Conservation (phyloP, 768 basidiomycete genomes). For the Suillus decipiens region DNA sequence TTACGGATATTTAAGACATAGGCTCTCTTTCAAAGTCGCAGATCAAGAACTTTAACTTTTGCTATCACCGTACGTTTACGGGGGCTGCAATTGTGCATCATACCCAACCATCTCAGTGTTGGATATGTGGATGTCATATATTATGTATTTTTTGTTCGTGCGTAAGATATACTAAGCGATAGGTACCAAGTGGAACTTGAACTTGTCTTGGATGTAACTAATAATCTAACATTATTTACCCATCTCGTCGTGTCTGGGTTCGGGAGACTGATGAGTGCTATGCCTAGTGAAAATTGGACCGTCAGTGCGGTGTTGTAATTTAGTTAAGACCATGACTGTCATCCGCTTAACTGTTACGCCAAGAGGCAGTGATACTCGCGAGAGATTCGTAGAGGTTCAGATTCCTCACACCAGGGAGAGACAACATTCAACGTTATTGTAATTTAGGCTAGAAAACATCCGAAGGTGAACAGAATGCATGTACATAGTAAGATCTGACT, state of each 20-base stretch:
- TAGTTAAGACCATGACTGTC: too few species aligned
- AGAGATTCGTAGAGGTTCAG: too few species aligned
- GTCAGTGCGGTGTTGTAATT: too few species aligned
- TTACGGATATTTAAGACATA: conserved; percentile 72
- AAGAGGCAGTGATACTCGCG: too few species aligned
- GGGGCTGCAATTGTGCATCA: background rate
- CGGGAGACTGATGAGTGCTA: background rate
- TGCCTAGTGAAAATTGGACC: too few species aligned
- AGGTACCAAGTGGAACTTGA: background rate
- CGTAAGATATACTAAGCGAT: background rate
- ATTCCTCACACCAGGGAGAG: too few species aligned
- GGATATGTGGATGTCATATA: background rate
- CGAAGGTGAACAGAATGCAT: too few species aligned
- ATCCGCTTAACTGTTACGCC: too few species aligned
- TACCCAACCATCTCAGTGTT: background rate
- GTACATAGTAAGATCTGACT: too few species aligned
- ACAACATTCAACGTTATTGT: too few species aligned
- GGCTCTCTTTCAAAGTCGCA: background rate
- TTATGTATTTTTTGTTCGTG: background rate
- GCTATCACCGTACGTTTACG: background rate
- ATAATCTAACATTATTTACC: background rate
- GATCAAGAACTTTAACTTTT: background rate
- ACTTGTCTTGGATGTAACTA: background rate
- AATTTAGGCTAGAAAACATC: too few species aligned
- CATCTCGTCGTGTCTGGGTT: background rate